Conservation (phyloP, 192 early-diverging fungal genomes). For the Rhizophagus clarus region DNA sequence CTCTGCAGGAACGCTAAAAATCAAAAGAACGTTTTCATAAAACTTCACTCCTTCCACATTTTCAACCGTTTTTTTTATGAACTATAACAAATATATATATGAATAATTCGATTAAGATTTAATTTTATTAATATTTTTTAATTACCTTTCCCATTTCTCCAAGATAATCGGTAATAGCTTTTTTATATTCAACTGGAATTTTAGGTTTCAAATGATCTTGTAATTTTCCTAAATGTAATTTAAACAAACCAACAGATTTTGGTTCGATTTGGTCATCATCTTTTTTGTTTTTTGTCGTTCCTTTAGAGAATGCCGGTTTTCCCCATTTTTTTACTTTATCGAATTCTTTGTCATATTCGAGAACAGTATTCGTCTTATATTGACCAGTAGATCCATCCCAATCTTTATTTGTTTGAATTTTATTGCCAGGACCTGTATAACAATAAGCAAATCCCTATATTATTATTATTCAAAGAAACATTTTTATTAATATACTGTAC, state of each 20-base stretch:
- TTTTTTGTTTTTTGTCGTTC: neutral
- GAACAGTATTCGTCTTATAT: neutral
- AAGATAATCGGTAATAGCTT: conserved; percentile 13
- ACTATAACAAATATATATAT: no score
- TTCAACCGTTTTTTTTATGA: neutral
- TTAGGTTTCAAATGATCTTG: conserved; percentile 4
- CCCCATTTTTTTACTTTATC: neutral
- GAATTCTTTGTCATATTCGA: neutral
- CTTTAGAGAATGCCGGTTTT: neutral
- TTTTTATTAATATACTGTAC: no score
- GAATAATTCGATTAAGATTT: no score
- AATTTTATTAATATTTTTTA: neutral
- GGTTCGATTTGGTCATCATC: neutral
- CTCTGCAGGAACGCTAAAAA: neutral
- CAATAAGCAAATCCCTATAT: neutral
- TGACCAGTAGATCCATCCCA: neutral
- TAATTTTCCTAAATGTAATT: neutral
- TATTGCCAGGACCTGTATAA: neutral
- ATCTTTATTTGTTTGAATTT: neutral
- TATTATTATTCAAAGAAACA: no score
- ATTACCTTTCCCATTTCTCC: neutral
- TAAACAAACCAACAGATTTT: neutral
- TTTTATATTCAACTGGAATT: neutral
- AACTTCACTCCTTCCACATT: neutral
- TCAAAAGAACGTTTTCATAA: neutral